phyloP scores from a whole-genome alignment of 2,329 filamentous ascomycete species.

The Parasarocladium wereldwijsianum region DNA sequence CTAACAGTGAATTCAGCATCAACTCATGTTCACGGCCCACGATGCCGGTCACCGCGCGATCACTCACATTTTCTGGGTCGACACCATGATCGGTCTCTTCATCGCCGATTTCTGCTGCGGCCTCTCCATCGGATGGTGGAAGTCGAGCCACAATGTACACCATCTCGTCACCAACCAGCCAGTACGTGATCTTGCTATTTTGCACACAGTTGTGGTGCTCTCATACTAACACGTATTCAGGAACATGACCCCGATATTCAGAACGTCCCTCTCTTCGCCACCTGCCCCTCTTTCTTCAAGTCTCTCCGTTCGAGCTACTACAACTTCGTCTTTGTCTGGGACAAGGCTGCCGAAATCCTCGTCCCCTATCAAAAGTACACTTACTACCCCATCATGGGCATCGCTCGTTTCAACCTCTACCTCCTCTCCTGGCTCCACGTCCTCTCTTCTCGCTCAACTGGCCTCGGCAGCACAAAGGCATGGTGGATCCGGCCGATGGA shows the following conservation, averaged over 20 bases:
- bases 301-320: constrained; percentile 50
- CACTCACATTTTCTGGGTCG: constrained; percentile 39
- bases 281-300: constrained; percentile 49
- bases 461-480: constrained; percentile 26
- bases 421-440: constrained; percentile 52
- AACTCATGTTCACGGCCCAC: constrained; percentile 55
- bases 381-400: constrained; percentile 53
- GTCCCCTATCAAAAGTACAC: constrained; percentile 49
- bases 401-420: constrained; percentile 62
- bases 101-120: constrained; percentile 52
- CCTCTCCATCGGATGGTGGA: constrained; percentile 55
- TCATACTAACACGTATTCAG: constrained; percentile 11
- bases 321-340: constrained; percentile 44
- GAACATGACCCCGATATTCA: constrained; percentile 47
- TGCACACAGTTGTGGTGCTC: neutral
- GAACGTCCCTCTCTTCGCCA: constrained; percentile 55
- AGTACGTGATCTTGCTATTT: constrained; percentile 13
- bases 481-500: constrained; percentile 57
- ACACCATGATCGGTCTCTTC: constrained; percentile 47
- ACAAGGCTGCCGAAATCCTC: constrained; percentile 42
- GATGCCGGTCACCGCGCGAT: constrained; percentile 51
- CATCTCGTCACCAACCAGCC: constrained; percentile 52
- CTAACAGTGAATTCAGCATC: constrained; percentile 34
- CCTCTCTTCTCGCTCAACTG: constrained; percentile 26
- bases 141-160: constrained; percentile 54